Conservation (phyloP, 1,139 yeast genomes). For the Kurtzmaniella natalensis region DNA sequence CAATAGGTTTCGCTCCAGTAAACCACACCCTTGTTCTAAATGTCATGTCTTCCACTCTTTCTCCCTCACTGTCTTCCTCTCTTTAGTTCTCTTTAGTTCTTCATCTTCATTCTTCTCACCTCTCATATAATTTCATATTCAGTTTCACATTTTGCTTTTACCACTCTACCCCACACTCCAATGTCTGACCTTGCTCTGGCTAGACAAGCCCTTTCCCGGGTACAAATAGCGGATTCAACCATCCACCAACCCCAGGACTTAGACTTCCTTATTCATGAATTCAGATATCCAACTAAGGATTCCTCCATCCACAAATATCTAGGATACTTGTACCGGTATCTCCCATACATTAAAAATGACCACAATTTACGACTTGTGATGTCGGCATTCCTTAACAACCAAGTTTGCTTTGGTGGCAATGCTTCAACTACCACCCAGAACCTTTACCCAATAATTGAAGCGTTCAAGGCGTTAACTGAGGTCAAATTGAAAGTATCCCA, state of each 20-base stretch:
- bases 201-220: background rate
- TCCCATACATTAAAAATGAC: conserved; percentile 59
- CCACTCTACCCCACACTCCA: background rate
- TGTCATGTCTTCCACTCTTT: too few species aligned
- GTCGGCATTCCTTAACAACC: conserved; percentile 46
- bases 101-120: background rate
- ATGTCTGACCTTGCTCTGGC: background rate
- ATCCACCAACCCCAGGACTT: conserved; percentile 36
- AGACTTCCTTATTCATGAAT: conserved; percentile 44
- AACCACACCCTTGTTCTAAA: too few species aligned
- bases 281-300: conserved; percentile 33
- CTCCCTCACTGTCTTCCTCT: conserved; percentile 1
- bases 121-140: background rate
- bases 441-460: conserved; percentile 42
- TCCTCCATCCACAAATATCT: conserved; percentile 34
- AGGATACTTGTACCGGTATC: conserved; percentile 54
- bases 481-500: conserved; percentile 55
- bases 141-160: background rate
- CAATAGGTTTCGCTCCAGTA: too few species aligned
- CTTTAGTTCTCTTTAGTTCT: too few species aligned
- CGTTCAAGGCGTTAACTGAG: conserved; percentile 43
- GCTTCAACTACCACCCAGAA: conserved; percentile 35
- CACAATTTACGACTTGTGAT: conserved; percentile 51
- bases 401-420: conserved; percentile 35
- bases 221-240: conserved; percentile 1